Base-by-base conservation (phyloP, 2,329 filamentous ascomycete genomes). In the Thielaviopsis ethacetica region DNA sequence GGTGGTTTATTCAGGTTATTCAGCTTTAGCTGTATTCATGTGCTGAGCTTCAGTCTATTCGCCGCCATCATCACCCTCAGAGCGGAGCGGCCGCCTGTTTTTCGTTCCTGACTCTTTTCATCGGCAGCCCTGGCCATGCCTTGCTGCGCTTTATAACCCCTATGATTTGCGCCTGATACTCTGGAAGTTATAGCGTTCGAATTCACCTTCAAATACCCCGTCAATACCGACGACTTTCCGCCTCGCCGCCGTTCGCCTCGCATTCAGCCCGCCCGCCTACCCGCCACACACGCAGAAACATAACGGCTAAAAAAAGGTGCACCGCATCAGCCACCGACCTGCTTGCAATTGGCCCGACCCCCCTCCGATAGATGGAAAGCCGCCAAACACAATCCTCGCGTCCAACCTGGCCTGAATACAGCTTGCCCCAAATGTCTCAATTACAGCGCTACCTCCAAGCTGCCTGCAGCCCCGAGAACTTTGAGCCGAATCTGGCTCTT, bases 381-480 rank as follows among this genome's bases (percentile, higher is more conserved):
- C 3, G 51, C 26, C 26, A 24, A 41, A 47, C 72, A 72, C 66
- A 64, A 87, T 97, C n/a, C n/a, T 12, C 44, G n/a, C n/a, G 9
- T 49, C 44, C 44, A 19, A 49, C n/a, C 72, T 97, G 93, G 80
- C 83, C 84, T 73, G 85, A 85, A 70, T 85, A 86, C 73, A 83
- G 84, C 69, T 83, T 86, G 70, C 83, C 87, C 63, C 82, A 86
- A 59, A 82, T 86, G 63, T 91, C 91, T 60, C 89, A 91, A 70
- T 81, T 98, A 62, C 91, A 95, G 75, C 86, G 93, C 72, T 96
- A 91, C 72, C 95, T 98, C 71, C 84, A 93, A 70, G 91, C 91
- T 74, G 91, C 93, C 64, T 97, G 93, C 76, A 94, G 93, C 67
- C 89, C 93, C 56, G 88, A 95, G 71, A 96, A 97, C 75, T 96